Base-by-base conservation (phyloP, 1,139 yeast genomes). In the Yamadazyma pseudoaaseri region DNA sequence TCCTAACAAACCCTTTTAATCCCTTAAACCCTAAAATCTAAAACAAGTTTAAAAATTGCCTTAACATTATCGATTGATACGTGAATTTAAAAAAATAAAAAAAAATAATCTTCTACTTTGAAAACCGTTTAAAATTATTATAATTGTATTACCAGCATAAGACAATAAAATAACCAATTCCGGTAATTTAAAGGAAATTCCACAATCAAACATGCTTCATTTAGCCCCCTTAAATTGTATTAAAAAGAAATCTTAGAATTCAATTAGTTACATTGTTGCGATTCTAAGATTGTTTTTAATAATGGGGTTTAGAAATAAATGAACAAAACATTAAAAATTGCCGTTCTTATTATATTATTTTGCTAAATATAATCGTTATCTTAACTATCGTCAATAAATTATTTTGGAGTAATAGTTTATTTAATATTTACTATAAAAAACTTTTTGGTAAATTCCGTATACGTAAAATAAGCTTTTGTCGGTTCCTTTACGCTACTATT, bases 11-110 rank as follows among this genome's bases (percentile, higher is more conserved):
- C 27, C 32, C 32, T 23, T 16, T 16, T 15, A 17, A n/a, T 14
- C 26, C 26, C 23, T 22, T 22, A 5, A 22, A 29, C 23, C 32
- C 27, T 29, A 29, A 29, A 10, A 24, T 10, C 14, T 22, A 22
- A 29, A 29, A 22, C 25, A 22, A 13, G 13, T 12, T 25, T 25
- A 13, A 25, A 22, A 17, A 29, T 29, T 29, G 32, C 32, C 27
- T 23, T 12, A 23, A 23, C 32, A 29, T 29, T 29, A 23, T 23
- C 27, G 12, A 29, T 16, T 29, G 32, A 23, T 29, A 29, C 32
- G 24, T 29, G 12, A 29, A 16, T 14, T 5, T 13, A 14, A 13
- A 6, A 22, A 17, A 22, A 12, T 29, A 15, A 29, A 29, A 16
- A 29, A 18, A 18, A 18, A 7, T 18, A 18, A 7, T 18, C 10